These are phyloP conservation scores for Trypanosoma conorhini DNA, from an alignment of 208 protist species.

Conservation along the genomic window DNA sequence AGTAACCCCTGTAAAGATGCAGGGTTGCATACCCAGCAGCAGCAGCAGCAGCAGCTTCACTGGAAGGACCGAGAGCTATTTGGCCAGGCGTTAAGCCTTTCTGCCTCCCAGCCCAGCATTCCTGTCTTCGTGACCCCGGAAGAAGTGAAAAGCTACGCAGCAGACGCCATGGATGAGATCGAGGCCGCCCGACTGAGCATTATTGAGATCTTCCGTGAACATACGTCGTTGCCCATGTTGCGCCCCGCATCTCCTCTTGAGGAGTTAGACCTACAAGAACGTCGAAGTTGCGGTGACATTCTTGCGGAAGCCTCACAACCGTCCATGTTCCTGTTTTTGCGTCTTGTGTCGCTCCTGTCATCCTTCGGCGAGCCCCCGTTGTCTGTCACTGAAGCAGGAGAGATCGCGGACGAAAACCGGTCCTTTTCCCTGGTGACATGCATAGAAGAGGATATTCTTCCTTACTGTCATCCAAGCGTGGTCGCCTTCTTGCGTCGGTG, in stretches of 20 bases:
- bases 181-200: neutral
- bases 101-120: conserved; percentile 24
- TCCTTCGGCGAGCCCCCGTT: conserved; percentile 23
- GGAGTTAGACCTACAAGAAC: neutral
- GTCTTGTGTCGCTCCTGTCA: conserved; percentile 31
- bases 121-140: conserved; percentile 26
- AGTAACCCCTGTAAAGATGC: neutral
- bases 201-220: conserved; percentile 40
- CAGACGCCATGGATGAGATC: conserved; percentile 19
- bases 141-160: conserved; percentile 12
- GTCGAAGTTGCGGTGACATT: conserved; percentile 11
- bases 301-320: conserved; percentile 21
- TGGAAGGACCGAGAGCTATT: conserved; percentile 29
- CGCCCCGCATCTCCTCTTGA: conserved; percentile 1
- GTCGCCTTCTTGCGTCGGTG: conserved; percentile 26
- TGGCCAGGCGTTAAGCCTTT: conserved; percentile 14
- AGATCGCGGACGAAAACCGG: neutral
- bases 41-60: conserved; percentile 6
- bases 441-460: conserved; percentile 32
- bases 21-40: neutral
- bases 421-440: conserved; percentile 28
- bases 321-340: conserved; percentile 33
- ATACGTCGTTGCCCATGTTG: conserved; percentile 37
- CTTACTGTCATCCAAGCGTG: conserved; percentile 34
- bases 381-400: neutral